A percentile compares a stretch with the other conserved stretches of the same genome.
phyloP scores from a whole-genome alignment of 2,329 filamentous ascomycete genomes.

The Alternaria panax region DNA sequence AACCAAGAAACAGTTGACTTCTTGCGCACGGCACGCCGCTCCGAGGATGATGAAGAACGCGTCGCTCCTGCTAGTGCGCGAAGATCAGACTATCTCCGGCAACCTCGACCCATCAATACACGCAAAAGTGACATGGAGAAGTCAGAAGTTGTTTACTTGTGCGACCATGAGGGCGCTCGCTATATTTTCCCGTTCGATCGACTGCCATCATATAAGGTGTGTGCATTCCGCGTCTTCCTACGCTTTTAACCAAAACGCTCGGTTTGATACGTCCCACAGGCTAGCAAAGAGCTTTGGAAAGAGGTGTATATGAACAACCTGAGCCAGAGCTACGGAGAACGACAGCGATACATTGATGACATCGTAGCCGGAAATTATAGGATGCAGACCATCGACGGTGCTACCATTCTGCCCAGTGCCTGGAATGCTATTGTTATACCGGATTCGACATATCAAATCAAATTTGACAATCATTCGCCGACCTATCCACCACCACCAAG shows the following conservation, averaged over 20 bases:
- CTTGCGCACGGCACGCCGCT: no score
- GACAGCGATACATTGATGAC: not conserved
- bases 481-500: no score
- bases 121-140: not conserved
- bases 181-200: not conserved
- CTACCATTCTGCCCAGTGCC: conserved; percentile 27
- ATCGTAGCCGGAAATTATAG: conserved; percentile 24
- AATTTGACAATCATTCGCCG: not conserved
- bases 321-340: conserved; percentile 17
- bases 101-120: not conserved
- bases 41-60: no score
- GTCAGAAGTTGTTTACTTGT: not conserved
- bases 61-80: no score
- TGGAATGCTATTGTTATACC: conserved; percentile 28
- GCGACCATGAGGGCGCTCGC: not conserved
- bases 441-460: conserved; percentile 10
- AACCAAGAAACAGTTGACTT: no score
- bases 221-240: not conserved
- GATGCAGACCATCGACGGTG: conserved; percentile 14
- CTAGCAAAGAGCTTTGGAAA: conserved; percentile 16
- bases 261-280: conserved; percentile 8
- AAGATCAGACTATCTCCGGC: no score
- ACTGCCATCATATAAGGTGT: not conserved
- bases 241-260: not conserved
- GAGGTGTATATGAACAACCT: no score